Base-by-base conservation (phyloP, 257 asterid species). In the Forsythia viridissima region DNA sequence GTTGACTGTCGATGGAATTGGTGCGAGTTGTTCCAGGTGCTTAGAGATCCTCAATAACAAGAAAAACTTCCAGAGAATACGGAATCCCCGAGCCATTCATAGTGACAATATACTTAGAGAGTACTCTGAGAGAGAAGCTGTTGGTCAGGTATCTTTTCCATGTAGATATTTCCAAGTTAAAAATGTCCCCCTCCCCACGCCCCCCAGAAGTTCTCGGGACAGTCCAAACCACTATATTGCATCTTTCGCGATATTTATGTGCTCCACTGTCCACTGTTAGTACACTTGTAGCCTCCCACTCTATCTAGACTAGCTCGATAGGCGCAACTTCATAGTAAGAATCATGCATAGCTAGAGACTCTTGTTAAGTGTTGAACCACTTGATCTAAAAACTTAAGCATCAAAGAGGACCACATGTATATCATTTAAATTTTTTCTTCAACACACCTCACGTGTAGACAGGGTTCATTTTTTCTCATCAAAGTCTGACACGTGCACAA, bases 11-110 rank as follows among this genome's bases (percentile, higher is more conserved):
- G 97, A 92, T 66, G 99, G 99, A 63, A 90, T 96, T 81, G 98
- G 98, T 86, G 99, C 96, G 43, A 96, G 99, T 87, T 96, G 98
- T 88, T 87, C 98, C 82, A 91, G 93, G 83, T 96, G 98, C 93
- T 84, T 96, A 76, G 98, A 93, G 85, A 88, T 96, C 84, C 90
- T 96, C 70, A 91, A 80, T 82, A 91, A 92, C 90, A 93, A 90
- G 85, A 87, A 84, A 70, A 70, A 85, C 81, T 84, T 89, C 76
- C 91, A 93, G 76, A 84, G 99, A 84, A 85, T 91, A 83, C 89
- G 98, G 82, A 90, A 87, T 75, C 99, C 99, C 24, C 90, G 99
- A 79, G 98, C 97, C 77, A 90, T 96, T 86, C 98, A 81, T 88
- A 83, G 92, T 74, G 96, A 93, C 88, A 85, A 91, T 85, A 75